A percentile compares a stretch with the other conserved stretches of the same genome.
These are phyloP conservation scores for Grammothele lineata DNA, from an alignment of 768 basidiomycete species.

Conservation along the genomic window DNA sequence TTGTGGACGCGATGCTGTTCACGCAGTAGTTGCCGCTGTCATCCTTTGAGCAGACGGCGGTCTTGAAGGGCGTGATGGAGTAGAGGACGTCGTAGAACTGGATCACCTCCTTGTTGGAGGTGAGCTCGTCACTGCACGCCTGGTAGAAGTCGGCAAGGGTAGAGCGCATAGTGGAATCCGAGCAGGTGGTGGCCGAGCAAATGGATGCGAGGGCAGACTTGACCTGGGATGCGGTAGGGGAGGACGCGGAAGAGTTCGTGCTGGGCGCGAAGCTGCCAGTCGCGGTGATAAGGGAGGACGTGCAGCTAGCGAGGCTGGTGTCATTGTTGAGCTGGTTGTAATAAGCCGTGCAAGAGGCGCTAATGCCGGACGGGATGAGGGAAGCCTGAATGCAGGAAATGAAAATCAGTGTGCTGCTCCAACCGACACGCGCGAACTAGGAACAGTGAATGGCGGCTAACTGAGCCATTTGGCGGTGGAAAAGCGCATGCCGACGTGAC, in stretches of 20 bases:
- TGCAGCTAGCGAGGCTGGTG: conserved; percentile 53
- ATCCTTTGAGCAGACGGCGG: conserved; percentile 75
- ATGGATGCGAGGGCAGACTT: conserved; percentile 47
- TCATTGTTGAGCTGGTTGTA: conserved; percentile 62
- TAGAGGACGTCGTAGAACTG: conserved; percentile 80
- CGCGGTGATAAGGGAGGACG: conserved; percentile 54
- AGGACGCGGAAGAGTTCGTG: conserved; percentile 31
- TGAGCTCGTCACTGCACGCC: conserved; percentile 70
- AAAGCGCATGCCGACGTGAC: too few relatives aligned
- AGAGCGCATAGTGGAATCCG: conserved; percentile 50
- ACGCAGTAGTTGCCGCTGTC: conserved; percentile 69
- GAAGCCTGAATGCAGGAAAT: conserved; percentile 20
- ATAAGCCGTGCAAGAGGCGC: conserved; percentile 50
- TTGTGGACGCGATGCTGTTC: conserved; percentile 35
- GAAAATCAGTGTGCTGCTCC: conserved; percentile 12
- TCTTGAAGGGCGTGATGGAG: conserved; percentile 55
- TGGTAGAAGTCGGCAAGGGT: conserved; percentile 67
- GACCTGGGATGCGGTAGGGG: conserved; percentile 38
- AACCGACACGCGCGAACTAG: too few relatives aligned
- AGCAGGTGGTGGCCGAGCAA: conserved; percentile 54
- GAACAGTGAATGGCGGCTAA: too few relatives aligned
- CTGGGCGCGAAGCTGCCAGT: conserved; percentile 51
- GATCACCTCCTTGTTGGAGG: conserved; percentile 49
- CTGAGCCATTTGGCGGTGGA: too few relatives aligned
- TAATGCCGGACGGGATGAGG: conserved; percentile 71